Conservation (phyloP, 768 basidiomycete species). For the Boletus subparvulus region DNA sequence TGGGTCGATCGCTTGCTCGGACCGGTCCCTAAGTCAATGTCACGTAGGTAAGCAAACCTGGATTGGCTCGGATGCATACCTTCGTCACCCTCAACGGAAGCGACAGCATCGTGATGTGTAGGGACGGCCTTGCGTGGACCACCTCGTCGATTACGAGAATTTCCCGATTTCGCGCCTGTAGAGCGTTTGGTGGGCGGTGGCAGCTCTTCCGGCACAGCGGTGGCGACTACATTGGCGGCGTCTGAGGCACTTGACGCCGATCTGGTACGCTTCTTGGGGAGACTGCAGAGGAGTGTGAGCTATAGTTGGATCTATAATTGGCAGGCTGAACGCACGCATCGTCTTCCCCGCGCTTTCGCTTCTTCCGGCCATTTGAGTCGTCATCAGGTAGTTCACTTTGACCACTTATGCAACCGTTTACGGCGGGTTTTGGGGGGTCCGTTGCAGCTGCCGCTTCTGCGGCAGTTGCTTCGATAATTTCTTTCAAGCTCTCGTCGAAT, state of each 20-base stretch:
- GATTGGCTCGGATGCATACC: conserved; percentile 41
- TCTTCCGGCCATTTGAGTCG: conserved; percentile 53
- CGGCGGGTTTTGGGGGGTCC: conserved; percentile 36
- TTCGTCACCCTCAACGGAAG: conserved; percentile 57
- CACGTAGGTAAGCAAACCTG: conserved; percentile 35
- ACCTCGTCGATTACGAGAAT: conserved; percentile 32
- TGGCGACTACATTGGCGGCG: conserved; percentile 41
- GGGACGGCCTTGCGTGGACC: conserved; percentile 29
- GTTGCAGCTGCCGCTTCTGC: conserved; percentile 62
- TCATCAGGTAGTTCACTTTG: conserved; percentile 47
- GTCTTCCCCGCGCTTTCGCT: conserved; percentile 75
- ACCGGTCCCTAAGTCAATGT: conserved; percentile 36
- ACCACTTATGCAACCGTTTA: conserved; percentile 42
- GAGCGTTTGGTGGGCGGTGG: conserved; percentile 37
- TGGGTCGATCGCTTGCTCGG: conserved; percentile 39
- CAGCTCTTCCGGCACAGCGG: conserved; percentile 41
- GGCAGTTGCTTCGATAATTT: conserved; percentile 71
- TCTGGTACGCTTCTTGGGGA: conserved; percentile 68
- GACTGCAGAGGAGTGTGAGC: conserved; percentile 34
- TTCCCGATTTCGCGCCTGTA: conserved; percentile 25
- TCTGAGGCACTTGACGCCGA: conserved; percentile 75
- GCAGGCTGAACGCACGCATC: conserved; percentile 52
- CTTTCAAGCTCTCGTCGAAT: conserved; percentile 85
- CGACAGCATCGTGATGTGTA: conserved; percentile 22
- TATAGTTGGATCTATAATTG: background rate